phyloP scores from a whole-genome alignment of 192 early-diverging fungal species.

The Coemansia sp. region DNA sequence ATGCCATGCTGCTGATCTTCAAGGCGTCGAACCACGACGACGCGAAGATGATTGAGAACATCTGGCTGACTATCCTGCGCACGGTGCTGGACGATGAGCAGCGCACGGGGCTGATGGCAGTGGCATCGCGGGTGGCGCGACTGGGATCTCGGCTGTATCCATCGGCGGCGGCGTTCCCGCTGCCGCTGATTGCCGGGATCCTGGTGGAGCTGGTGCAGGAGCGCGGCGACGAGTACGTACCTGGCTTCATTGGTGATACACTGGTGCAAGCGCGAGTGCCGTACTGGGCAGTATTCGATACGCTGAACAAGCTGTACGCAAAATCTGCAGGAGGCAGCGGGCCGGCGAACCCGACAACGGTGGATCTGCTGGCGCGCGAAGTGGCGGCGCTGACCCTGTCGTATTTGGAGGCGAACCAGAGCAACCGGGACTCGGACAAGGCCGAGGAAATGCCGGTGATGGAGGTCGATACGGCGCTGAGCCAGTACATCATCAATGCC shows the following conservation, averaged over 20 bases:
- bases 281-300: conserved; percentile 30
- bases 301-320: conserved; percentile 18
- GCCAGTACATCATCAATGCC: conserved; percentile 45
- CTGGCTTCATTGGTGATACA: conserved; percentile 10
- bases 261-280: conserved; percentile 26
- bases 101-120: conserved; percentile 25
- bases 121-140: conserved; percentile 10
- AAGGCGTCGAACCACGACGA: conserved; percentile 55
- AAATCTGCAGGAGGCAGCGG: no score
- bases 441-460: conserved; percentile 20
- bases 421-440: neutral
- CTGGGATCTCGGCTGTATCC: conserved; percentile 36
- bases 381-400: conserved; percentile 5
- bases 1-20: conserved; percentile 52
- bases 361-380: conserved; percentile 26
- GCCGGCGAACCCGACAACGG: no score
- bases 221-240: conserved; percentile 9
- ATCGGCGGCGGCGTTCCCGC: conserved; percentile 37
- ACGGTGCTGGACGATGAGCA: conserved; percentile 21
- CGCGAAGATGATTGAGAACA: conserved; percentile 12
- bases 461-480: conserved; percentile 42
- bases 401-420: conserved; percentile 35
- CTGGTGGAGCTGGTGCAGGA: conserved; percentile 20
- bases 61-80: conserved; percentile 32
- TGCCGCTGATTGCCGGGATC: conserved; percentile 9